Evolutionary conservation across 768 basidiomycete genomes (phyloP).

Genomic region (Podaxis rugospora): DNA sequence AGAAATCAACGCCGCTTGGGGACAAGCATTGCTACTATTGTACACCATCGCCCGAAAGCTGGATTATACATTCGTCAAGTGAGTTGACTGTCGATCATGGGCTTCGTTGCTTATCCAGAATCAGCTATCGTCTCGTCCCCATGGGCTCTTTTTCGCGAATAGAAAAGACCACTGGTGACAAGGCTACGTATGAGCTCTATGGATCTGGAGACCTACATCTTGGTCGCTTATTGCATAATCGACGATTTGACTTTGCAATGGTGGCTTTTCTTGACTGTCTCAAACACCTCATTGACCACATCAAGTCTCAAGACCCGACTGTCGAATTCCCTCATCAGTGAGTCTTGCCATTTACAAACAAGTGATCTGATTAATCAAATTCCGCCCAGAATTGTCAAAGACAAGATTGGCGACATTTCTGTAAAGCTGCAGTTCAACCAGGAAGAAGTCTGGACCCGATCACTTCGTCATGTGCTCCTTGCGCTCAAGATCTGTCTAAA

Average conservation of each 20-base stretch:
- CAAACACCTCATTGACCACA: constrained; percentile 86
- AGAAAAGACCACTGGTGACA: constrained; percentile 77
- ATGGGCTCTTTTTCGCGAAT: constrained; percentile 95
- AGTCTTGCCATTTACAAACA: constrained; percentile 27
- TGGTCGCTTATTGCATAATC: constrained; percentile 86
- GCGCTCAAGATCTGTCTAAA: constrained; percentile 86
- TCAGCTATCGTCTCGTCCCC: constrained; percentile 84
- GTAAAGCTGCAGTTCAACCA: constrained; percentile 93
- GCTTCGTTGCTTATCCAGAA: not conserved
- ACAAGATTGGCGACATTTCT: constrained; percentile 93
- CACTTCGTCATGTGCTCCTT: constrained; percentile 84
- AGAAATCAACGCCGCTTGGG: constrained; percentile 99
- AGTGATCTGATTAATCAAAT: constrained; percentile 8
- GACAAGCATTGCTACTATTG: constrained; percentile 86
- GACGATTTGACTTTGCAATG: constrained; percentile 95
- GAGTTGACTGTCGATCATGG: constrained; percentile 20
- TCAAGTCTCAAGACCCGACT: constrained; percentile 64
- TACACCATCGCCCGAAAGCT: constrained; percentile 91
- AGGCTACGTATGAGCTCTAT: constrained; percentile 86
- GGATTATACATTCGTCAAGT: constrained; percentile 86
- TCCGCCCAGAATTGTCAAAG: constrained; percentile 69
- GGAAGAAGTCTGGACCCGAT: constrained; percentile 95
- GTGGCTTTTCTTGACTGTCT: constrained; percentile 94
- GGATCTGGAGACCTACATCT: constrained; percentile 92
- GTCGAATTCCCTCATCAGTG: constrained; percentile 88